Conservation (phyloP, 2,329 filamentous ascomycete genomes). For the Sclerotinia minor region DNA sequence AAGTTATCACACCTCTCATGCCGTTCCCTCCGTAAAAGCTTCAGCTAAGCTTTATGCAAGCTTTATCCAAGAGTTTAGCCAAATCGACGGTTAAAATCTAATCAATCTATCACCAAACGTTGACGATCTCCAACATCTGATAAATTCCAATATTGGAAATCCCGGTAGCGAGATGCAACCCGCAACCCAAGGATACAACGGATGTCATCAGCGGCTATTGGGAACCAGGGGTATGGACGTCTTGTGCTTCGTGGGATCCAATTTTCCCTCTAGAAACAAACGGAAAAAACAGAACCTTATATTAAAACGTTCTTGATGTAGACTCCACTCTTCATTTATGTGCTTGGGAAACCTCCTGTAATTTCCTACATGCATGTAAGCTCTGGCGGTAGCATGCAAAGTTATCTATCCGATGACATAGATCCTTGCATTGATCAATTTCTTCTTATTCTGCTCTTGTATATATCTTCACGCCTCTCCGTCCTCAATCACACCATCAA, state of each 20-base stretch:
- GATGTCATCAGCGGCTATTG: background rate
- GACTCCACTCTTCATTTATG: background rate
- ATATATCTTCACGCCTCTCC: background rate
- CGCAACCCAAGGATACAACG: background rate
- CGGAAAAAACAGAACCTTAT: background rate
- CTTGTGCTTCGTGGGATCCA: background rate
- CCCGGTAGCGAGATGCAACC: background rate
- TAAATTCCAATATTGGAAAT: background rate
- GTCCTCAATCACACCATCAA: background rate
- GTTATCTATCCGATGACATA: conserved; percentile 1
- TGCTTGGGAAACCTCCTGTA: conserved; percentile 3
- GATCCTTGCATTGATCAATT: background rate
- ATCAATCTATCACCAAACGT: background rate
- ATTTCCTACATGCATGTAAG: background rate
- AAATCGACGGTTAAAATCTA: background rate
- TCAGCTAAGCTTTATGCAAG: background rate
- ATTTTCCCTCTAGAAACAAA: background rate
- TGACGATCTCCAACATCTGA: background rate
- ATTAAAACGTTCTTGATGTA: background rate
- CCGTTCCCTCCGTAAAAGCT: background rate
- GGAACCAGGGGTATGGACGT: background rate
- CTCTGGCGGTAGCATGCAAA: background rate
- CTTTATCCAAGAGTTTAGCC: background rate
- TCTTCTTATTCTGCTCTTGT: background rate
- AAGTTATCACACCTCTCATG: background rate